Base-by-base conservation (phyloP, 2,329 filamentous ascomycete species). In the Daldinia sp. region DNA sequence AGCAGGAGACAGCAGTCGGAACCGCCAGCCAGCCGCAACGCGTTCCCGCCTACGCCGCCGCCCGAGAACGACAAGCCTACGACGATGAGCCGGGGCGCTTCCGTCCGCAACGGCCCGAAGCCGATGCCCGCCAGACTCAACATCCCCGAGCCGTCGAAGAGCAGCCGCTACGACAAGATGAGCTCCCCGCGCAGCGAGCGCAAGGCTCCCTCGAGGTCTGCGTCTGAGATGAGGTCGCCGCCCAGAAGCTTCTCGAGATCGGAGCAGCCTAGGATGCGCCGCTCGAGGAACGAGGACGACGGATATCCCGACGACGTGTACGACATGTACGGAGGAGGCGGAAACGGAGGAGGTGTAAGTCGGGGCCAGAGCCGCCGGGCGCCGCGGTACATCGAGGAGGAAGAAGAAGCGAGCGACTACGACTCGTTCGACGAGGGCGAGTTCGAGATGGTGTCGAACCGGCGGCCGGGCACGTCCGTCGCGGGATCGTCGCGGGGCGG, bases 1-100 rank as follows among this genome's bases (percentile, higher is more conserved):
- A 95, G 92, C 76, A 89, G 92, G 72, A 88, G 92, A 76, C 93
- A 97, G 75, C 93, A 96, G 77, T 96, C 93, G 18, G 94, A 96
- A 77, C 93, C 93, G 7, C 93, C 93, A 0, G 84, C 89, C 71
- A 89, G 88, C 77, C 90, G 93, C 74, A 93, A 92, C 75, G 88
- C 95, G 70, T 98, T 98, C 83, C 96, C 96, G 18, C 96, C 96
- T n/a, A 98, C 96, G n/a, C 96, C 96, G 44, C 96, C 96, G 6
- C 96, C 96, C 5, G 96, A 99, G 83, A 88, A 88, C 69, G 94
- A 98, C 73, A 91, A 90, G 75, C 80, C 81, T 6, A 69, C 79
- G 33, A 26, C 56, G 48, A 82, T 87, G 74, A 86, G 81, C 71
- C 84, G 89, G 23, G 87, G 82, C 58, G 84, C 84, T 30, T 90